A percentile compares a stretch with the other conserved stretches of the same genome.
Conservation (phyloP, 176 grass and related monocot genomes). For the Rhipidocladum racemiflorum region DNA sequence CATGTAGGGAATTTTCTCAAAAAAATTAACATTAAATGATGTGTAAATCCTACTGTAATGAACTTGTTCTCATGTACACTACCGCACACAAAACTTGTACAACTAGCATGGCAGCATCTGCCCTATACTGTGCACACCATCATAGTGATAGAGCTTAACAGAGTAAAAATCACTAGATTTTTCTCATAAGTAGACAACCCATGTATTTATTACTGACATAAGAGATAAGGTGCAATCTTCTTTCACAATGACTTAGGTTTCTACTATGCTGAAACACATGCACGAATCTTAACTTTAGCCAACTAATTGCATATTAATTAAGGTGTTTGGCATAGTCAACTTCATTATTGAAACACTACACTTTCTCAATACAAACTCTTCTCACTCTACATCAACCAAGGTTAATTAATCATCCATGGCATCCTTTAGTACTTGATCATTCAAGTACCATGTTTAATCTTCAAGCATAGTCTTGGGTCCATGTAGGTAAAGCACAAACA, state of each 20-base stretch:
- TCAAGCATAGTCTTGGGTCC: not conserved
- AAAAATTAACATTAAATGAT: no score
- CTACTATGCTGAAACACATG: not conserved
- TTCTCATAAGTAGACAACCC: slow-evolving; percentile 1
- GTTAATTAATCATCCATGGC: not conserved
- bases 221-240: not conserved
- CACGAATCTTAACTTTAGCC: not conserved
- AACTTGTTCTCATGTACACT: not conserved
- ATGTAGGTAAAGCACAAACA: not conserved
- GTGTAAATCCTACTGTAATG: no score
- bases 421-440: not conserved
- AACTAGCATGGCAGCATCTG: not conserved
- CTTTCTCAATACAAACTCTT: not conserved
- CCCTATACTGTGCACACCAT: not conserved
- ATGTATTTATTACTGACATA: not conserved
- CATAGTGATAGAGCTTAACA: not conserved
- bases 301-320: not conserved
- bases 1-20: no score
- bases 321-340: not conserved
- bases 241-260: not conserved
- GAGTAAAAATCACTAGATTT: not conserved
- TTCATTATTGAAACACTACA: not conserved
- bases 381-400: not conserved
- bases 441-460: not conserved
- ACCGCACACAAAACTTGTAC: not conserved